Conservation (phyloP, 805 yeast species). For the Myxozyma sirexii region DNA sequence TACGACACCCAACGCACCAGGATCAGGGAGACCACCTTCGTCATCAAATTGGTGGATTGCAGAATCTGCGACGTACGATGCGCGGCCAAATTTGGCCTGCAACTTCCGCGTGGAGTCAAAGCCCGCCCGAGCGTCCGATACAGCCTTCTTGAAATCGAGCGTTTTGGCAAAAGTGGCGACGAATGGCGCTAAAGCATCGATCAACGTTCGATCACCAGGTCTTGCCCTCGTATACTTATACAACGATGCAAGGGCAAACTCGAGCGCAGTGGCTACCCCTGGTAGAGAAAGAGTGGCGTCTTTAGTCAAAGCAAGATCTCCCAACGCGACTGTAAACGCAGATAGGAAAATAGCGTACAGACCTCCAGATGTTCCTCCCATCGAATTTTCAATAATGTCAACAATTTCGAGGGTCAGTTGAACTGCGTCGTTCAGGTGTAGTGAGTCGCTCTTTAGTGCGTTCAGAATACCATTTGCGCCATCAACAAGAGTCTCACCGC, state of each 20-base stretch:
- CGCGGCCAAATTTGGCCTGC: constrained; percentile 88
- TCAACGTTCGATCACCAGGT: constrained; percentile 52
- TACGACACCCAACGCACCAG: constrained; percentile 89
- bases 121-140: constrained; percentile 50
- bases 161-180: constrained; percentile 53
- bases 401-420: constrained; percentile 53
- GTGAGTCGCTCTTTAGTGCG: not conserved
- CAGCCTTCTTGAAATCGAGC: constrained; percentile 67
- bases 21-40: constrained; percentile 69
- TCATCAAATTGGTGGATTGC: constrained; percentile 55
- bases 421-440: not conserved
- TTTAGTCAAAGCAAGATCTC: constrained; percentile 22
- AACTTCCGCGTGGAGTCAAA: constrained; percentile 72
- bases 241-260: constrained; percentile 67
- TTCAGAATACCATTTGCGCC: constrained; percentile 70
- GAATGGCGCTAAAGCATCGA: constrained; percentile 88
- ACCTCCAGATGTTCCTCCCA: constrained; percentile 98
- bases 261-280: constrained; percentile 38
- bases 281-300: constrained; percentile 32
- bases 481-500: constrained; percentile 74
- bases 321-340: constrained; percentile 9
- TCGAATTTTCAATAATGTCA: constrained; percentile 76
- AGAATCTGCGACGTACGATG: constrained; percentile 64
- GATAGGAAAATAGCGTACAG: constrained; percentile 69
- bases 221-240: constrained; percentile 87